Base-by-base conservation (phyloP, 2,329 filamentous ascomycete species). In the Colletotrichum brevisporum region DNA sequence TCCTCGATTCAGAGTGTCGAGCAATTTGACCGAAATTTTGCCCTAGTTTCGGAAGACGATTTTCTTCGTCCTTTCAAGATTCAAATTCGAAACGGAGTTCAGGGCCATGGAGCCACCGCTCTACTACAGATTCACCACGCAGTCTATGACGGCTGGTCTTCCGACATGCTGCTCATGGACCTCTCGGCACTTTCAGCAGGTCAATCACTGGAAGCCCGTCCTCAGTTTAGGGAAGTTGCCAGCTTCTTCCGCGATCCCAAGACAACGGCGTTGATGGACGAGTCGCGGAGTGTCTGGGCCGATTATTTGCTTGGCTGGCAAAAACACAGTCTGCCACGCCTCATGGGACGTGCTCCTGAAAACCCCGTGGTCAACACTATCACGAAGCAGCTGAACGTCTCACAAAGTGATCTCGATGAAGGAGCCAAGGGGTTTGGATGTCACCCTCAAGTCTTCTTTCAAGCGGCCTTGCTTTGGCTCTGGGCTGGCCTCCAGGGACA, bases 91-190 rank as follows among this genome's bases (percentile, higher is more conserved):
- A 73, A 73, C 13, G 12, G 26, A 4, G 39, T 59, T 8, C 18
- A 72, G 18, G 57, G 75, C 5, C 64, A 71, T 55, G 63, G 76
- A 3, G 74, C 76, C 39, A 73, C 81, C 4, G 77, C 77, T 68
- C 78, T 88, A 12, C 61, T 93, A 52, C 84, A 91, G 13, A 83
- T 97, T 0, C 94, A 97, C 76, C 95, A 98, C 79, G 90, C 93
- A 0, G 78, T 97, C 1, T 98, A 97, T 75, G 95, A 98, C 78
- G 95, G 94, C n/a, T 98, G 95, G 95, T 95, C 94, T 0, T 86
- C 94, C 75, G 92, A 97, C 59, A 83, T 95, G 36, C 79, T 97
- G 0, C 74, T 93, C 15, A 81, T 86, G 27, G 94, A 97, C 76
- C 80, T 97, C 5, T 83, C 86, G 4, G 75, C 74, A 0, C 72